These are phyloP conservation scores for Hanseniaspora pseudoguilliermondii DNA, from an alignment of 805 yeast species.

Conservation along the genomic window DNA sequence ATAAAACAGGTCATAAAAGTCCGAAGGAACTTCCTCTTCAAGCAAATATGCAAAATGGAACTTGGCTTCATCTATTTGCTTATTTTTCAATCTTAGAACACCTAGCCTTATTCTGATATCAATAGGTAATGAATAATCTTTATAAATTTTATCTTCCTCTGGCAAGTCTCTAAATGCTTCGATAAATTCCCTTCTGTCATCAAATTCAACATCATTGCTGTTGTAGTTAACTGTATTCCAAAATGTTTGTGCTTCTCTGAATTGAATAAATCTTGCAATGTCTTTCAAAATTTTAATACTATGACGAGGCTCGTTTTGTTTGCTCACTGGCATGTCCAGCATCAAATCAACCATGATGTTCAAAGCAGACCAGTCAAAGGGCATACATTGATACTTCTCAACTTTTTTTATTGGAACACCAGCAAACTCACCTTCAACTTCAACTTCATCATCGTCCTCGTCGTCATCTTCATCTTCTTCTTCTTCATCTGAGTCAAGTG, in stretches of 20 bases:
- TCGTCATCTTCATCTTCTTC: slow-evolving; percentile 21
- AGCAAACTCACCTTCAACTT: slow-evolving; percentile 17
- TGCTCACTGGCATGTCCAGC: slow-evolving; percentile 9
- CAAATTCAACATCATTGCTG: slow-evolving; percentile 71
- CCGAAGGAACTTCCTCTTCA: slow-evolving; percentile 39
- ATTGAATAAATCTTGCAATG: slow-evolving; percentile 73
- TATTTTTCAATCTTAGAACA: slow-evolving; percentile 51
- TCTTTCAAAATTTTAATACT: slow-evolving; percentile 56
- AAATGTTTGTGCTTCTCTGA: slow-evolving; percentile 40
- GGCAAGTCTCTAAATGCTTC: slow-evolving; percentile 33
- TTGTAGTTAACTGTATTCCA: slow-evolving; percentile 30
- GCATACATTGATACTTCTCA: slow-evolving; percentile 30
- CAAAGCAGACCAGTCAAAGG: slow-evolving; percentile 78
- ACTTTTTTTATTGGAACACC: slow-evolving; percentile 15
- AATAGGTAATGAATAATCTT: slow-evolving; percentile 50
- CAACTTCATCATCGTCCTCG: slow-evolving; percentile 15
- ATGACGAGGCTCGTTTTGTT: slow-evolving; percentile 45
- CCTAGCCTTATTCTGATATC: slow-evolving; percentile 81
- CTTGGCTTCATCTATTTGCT: slow-evolving; percentile 56
- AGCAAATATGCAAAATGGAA: slow-evolving; percentile 51
- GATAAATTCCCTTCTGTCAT: slow-evolving; percentile 47
- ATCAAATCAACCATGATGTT: slow-evolving; percentile 59
- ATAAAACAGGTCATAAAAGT: slow-evolving; percentile 56
- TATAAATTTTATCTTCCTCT: slow-evolving; percentile 26
- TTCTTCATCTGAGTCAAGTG: slow-evolving; percentile 25